Conservation (phyloP, 441 rosid genomes). For the Gossypium trilobum region DNA sequence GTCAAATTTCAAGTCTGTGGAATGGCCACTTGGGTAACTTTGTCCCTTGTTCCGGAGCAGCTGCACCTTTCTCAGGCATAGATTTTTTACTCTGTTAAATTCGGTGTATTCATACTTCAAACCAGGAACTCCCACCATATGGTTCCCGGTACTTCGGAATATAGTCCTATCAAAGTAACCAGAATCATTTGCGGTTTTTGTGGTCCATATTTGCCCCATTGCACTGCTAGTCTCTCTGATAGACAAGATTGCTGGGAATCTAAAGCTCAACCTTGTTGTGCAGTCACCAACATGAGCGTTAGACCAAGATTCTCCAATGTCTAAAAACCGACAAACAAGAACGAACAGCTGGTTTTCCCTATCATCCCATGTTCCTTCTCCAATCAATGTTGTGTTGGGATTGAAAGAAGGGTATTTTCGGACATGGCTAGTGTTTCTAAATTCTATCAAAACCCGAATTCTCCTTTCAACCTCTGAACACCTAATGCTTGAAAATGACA, state of each 20-base stretch:
- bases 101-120: conserved; percentile 27
- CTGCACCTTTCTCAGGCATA: conserved; percentile 10
- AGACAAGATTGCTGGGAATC: conserved; percentile 25
- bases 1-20: conserved; percentile 21
- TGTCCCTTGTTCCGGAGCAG: not conserved
- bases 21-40: conserved; percentile 20
- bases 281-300: conserved; percentile 19
- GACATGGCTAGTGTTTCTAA: not conserved
- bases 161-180: conserved; percentile 22
- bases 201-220: conserved; percentile 27
- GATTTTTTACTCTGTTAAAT: conserved; percentile 15
- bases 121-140: not conserved
- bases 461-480: conserved; percentile 20
- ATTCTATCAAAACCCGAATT: conserved; percentile 22
- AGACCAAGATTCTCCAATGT: conserved; percentile 17
- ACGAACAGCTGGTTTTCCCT: conserved; percentile 19
- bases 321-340: conserved; percentile 22
- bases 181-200: conserved; percentile 16
- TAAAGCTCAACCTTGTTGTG: conserved; percentile 15
- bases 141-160: not conserved
- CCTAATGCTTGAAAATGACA: conserved; percentile 13
- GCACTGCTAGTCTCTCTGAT: conserved; percentile 16
- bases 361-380: conserved; percentile 32
- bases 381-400: conserved; percentile 22
- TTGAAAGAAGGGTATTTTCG: not conserved